Conservation (phyloP, 1,139 yeast genomes). For the Kluyveromyces marxianus region DNA sequence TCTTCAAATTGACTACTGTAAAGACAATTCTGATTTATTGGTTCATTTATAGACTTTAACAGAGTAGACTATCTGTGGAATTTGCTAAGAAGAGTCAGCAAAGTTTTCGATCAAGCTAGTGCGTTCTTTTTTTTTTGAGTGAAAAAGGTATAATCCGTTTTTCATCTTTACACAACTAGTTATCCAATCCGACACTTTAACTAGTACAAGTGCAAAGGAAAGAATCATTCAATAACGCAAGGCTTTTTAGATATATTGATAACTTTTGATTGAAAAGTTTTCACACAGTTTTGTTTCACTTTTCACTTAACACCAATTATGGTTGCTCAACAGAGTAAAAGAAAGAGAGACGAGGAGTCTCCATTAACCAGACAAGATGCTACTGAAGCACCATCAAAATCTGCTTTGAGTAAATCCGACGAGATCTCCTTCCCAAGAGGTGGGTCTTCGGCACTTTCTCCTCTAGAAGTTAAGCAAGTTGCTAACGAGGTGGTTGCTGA, state of each 20-base stretch:
- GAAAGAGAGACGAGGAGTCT: conserved; percentile 35
- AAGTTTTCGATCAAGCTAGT: no score
- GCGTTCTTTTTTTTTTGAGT: no score
- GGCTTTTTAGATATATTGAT: no score
- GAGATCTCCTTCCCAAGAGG: conserved; percentile 94
- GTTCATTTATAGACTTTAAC: neutral
- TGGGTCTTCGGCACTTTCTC: conserved; percentile 76
- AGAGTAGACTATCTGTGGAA: no score
- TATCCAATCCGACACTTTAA: no score
- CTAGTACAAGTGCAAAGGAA: no score
- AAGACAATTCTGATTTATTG: neutral
- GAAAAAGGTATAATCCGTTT: no score
- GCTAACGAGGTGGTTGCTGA: conserved; percentile 89
- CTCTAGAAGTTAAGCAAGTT: conserved; percentile 86
- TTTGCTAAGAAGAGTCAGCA: no score
- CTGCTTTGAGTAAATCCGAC: conserved; percentile 29
- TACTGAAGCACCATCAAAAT: conserved; percentile 30
- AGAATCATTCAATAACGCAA: no score
- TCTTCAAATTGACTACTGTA: neutral
- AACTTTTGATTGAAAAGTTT: no score
- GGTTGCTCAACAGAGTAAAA: conserved; percentile 22
- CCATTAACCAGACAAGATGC: conserved; percentile 34
- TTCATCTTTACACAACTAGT: no score
- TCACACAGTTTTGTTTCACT: no score
- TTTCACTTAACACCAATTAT: neutral